These are phyloP conservation scores for Spirogloea muscicola DNA, from an alignment of 139 green algal species.

Conservation along the genomic window DNA sequence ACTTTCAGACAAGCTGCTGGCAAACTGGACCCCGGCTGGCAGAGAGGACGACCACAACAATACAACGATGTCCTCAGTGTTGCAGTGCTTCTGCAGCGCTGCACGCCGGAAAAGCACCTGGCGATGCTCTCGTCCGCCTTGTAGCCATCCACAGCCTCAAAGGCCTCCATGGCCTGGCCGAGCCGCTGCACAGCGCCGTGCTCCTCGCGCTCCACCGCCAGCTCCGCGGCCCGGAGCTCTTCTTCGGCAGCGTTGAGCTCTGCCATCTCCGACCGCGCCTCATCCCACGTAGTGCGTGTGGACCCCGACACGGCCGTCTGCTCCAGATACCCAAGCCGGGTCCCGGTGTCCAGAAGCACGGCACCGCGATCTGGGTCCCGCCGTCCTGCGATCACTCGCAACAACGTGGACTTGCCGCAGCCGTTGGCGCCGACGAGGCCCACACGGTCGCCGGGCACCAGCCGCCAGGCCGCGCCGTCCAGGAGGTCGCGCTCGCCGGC, in stretches of 20 bases:
- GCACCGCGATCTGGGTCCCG: slow-evolving; percentile 9
- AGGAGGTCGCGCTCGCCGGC: slow-evolving; percentile 22
- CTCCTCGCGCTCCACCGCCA: slow-evolving; percentile 4
- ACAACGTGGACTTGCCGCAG: slow-evolving; percentile 39
- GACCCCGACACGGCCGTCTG: slow-evolving; percentile 58
- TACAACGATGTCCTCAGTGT: too few relatives aligned
- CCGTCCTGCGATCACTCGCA: slow-evolving; percentile 21
- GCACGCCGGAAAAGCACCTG: too few relatives aligned
- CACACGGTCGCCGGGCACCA: slow-evolving; percentile 8
- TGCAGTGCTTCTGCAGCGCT: too few relatives aligned
- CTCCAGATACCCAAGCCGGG: slow-evolving; percentile 28
- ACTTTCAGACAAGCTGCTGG: too few relatives aligned
- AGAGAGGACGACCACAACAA: too few relatives aligned
- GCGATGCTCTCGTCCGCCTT: slow-evolving; percentile 60
- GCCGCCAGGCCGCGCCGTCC: slow-evolving; percentile 1
- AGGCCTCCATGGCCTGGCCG: slow-evolving; percentile 43
- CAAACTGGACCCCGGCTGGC: too few relatives aligned
- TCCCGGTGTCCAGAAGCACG: slow-evolving; percentile 21
- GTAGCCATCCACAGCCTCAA: slow-evolving; percentile 57
- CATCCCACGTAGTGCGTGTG: slow-evolving; percentile 58
- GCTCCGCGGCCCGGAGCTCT: slow-evolving; percentile 5
- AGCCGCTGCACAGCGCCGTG: slow-evolving; percentile 25
- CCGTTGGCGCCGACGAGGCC: slow-evolving; percentile 38
- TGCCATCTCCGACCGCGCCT: slow-evolving; percentile 59
- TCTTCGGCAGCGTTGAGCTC: slow-evolving; percentile 15